A percentile compares a stretch with the other conserved stretches of the same genome.
Evolutionary conservation across 805 yeast genomes (phyloP).

Genomic region (Metschnikowia kunwiensis): DNA sequence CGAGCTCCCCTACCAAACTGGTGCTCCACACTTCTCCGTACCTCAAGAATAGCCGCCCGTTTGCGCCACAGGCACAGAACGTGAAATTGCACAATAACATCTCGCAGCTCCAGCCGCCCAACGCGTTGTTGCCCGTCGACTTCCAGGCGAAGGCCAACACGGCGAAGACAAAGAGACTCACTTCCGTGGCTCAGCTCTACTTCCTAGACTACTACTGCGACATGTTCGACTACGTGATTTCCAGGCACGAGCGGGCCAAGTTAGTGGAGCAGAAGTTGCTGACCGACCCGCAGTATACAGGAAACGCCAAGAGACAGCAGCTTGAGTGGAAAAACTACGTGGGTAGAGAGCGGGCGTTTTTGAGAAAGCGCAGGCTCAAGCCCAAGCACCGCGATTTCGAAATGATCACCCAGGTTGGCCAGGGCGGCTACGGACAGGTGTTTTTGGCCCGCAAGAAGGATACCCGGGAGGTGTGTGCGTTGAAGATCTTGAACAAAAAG

Average conservation of each 20-base stretch:
- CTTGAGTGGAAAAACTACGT: slow-evolving; percentile 70
- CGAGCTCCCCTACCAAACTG: slow-evolving; percentile 26
- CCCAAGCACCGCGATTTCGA: slow-evolving; percentile 95
- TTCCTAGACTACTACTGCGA: slow-evolving; percentile 95
- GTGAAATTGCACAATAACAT: slow-evolving; percentile 28
- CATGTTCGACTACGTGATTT: slow-evolving; percentile 86
- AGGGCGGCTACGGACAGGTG: slow-evolving; percentile 99
- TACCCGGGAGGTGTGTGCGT: slow-evolving; percentile 91
- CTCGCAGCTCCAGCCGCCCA: slow-evolving; percentile 32
- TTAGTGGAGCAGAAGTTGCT: slow-evolving; percentile 62
- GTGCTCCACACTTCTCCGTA: slow-evolving; percentile 30
- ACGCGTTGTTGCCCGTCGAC: slow-evolving; percentile 36
- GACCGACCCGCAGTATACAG: slow-evolving; percentile 43
- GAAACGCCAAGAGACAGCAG: slow-evolving; percentile 34
- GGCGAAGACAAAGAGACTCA: slow-evolving; percentile 78
- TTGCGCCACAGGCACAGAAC: slow-evolving; percentile 17
- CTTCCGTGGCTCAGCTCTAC: slow-evolving; percentile 89
- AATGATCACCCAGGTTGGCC: slow-evolving; percentile 97
- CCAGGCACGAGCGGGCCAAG: slow-evolving; percentile 76
- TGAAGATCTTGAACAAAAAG: slow-evolving; percentile 86
- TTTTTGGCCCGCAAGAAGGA: slow-evolving; percentile 91
- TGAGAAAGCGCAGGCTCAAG: slow-evolving; percentile 85
- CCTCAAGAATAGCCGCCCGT: slow-evolving; percentile 6
- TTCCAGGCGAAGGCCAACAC: slow-evolving; percentile 58
- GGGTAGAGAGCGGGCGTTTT: slow-evolving; percentile 77